Evolutionary conservation across 768 basidiomycete species (phyloP).

Genomic region (Lactarius deliciosus): DNA sequence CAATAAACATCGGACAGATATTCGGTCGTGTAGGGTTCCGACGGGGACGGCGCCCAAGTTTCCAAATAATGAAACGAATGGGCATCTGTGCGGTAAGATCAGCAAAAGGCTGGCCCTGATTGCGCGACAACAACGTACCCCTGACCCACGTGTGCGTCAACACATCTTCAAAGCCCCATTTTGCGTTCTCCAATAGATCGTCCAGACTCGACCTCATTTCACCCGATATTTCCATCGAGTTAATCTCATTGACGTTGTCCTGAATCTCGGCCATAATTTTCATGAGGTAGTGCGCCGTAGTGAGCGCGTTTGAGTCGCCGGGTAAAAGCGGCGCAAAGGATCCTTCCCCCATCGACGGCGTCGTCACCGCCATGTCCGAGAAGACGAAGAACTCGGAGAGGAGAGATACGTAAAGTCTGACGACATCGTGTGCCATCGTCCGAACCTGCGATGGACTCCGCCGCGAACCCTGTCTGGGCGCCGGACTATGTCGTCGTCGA

Average conservation of each 20-base stretch:
- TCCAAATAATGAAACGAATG: slow-evolving; percentile 81
- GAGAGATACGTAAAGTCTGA: slow-evolving; percentile 80
- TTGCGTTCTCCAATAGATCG: slow-evolving; percentile 72
- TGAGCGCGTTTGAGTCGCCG: slow-evolving; percentile 73
- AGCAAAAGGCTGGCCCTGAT: slow-evolving; percentile 5
- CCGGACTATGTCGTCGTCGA: slow-evolving; percentile 29
- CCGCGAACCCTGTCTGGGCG: slow-evolving; percentile 47
- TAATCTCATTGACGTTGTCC: slow-evolving; percentile 81
- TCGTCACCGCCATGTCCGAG: slow-evolving; percentile 73
- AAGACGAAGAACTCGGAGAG: slow-evolving; percentile 84
- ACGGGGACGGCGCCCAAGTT: slow-evolving; percentile 70
- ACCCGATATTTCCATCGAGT: slow-evolving; percentile 74
- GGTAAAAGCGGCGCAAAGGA: slow-evolving; percentile 60
- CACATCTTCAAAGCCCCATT: slow-evolving; percentile 87
- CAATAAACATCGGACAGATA: slow-evolving; percentile 76
- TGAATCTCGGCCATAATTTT: slow-evolving; percentile 82
- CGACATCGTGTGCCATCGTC: slow-evolving; percentile 84
- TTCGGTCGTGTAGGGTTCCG: slow-evolving; percentile 64
- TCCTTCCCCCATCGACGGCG: slow-evolving; percentile 43
- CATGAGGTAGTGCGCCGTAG: slow-evolving; percentile 75
- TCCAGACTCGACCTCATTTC: slow-evolving; percentile 70
- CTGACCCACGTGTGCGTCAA: slow-evolving; percentile 77
- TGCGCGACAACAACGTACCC: slow-evolving; percentile 54
- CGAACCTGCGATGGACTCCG: slow-evolving; percentile 82
- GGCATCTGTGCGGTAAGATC: slow-evolving; percentile 57